Percentiles rank a stretch among this genome's conserved stretches.
phyloP scores from a whole-genome alignment of 805 yeast genomes.

The Saccharomycopsis sp. region DNA sequence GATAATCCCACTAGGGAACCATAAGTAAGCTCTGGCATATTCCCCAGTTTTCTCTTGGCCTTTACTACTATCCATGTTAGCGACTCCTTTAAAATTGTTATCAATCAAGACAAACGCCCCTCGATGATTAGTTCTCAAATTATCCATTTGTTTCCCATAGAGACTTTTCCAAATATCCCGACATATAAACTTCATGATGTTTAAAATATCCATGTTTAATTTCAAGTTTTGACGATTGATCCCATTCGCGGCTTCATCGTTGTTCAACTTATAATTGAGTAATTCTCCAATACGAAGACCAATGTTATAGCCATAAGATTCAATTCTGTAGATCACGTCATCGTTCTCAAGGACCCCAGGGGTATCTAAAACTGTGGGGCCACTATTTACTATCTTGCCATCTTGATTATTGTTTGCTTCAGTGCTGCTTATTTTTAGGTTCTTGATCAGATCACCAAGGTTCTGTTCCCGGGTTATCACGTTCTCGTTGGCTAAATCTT shows the following conservation, averaged over 20 bases:
- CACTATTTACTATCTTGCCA: conserved; percentile 25
- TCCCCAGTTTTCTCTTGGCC: conserved; percentile 38
- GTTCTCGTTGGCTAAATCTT: conserved; percentile 32
- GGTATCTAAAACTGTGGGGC: conserved; percentile 28
- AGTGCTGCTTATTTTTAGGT: conserved; percentile 21
- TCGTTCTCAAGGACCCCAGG: conserved; percentile 34
- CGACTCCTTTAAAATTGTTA: conserved; percentile 48
- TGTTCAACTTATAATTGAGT: conserved; percentile 27
- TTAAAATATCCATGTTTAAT: conserved; percentile 56
- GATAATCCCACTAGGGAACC: conserved; percentile 72
- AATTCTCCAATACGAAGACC: conserved; percentile 55
- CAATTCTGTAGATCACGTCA: conserved; percentile 53
- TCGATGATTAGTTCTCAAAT: conserved; percentile 84
- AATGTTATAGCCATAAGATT: conserved; percentile 61
- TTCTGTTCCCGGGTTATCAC: conserved; percentile 19
- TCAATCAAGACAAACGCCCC: conserved; percentile 63
- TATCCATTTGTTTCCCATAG: conserved; percentile 84
- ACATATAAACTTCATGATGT: conserved; percentile 87
- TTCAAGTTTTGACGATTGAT: conserved; percentile 31
- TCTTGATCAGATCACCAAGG: conserved; percentile 15
- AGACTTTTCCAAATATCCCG: conserved; percentile 83
- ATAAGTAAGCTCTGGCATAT: conserved; percentile 44
- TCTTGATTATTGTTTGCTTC: conserved; percentile 28
- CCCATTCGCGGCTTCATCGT: conserved; percentile 37
- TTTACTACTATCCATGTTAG: conserved; percentile 40